These are phyloP conservation scores for Aspergillus calidoustus DNA, from an alignment of 2,329 filamentous ascomycete genomes.

Conservation along the genomic window DNA sequence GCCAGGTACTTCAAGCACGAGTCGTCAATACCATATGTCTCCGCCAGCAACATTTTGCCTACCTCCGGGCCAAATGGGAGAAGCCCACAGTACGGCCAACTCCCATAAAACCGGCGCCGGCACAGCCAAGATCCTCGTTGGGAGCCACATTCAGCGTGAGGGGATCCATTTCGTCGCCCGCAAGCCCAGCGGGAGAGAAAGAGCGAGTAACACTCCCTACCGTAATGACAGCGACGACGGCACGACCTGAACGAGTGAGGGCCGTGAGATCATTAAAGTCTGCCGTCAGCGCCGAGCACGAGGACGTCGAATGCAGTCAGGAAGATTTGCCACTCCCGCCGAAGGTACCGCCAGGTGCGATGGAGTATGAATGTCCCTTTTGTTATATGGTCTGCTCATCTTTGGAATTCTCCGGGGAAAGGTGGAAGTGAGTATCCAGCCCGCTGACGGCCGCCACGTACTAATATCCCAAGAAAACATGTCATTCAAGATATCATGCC, in stretches of 20 bases:
- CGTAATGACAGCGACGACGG: background rate
- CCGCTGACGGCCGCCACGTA: too few relatives aligned
- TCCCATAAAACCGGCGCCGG: background rate
- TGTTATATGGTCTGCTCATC: background rate
- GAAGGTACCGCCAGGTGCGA: background rate
- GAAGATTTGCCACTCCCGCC: background rate
- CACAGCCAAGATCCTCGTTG: background rate
- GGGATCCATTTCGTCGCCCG: background rate
- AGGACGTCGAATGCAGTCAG: background rate
- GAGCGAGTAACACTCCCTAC: background rate
- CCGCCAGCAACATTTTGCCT: conserved; percentile 12
- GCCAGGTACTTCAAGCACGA: background rate
- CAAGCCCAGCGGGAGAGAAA: background rate
- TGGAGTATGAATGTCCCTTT: background rate
- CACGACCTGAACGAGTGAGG: background rate
- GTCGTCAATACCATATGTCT: conserved; percentile 8
- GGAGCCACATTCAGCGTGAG: conserved; percentile 1
- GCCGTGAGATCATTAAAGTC: background rate
- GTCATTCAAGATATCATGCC: conserved; percentile 13
- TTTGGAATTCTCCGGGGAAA: background rate
- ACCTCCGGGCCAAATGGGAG: background rate
- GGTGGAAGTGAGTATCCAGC: conserved; percentile 1
- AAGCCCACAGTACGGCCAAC: background rate
- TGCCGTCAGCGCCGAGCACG: background rate
- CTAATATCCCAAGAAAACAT: background rate